Conservation (phyloP, 2,329 filamentous ascomycete genomes). For the Exophiala sp. region DNA sequence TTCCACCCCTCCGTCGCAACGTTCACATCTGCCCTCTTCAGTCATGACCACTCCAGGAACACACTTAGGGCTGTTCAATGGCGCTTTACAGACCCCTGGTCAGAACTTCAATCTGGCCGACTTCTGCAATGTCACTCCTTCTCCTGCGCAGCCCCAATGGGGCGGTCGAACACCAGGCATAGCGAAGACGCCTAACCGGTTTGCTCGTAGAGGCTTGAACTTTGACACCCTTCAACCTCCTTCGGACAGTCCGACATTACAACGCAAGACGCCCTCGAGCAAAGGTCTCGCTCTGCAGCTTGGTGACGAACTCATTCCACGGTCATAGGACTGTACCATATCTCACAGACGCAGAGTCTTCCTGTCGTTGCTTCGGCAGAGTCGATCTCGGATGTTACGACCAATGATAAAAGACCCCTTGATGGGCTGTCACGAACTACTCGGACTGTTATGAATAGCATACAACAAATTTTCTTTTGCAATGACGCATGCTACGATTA, state of each 20-base stretch:
- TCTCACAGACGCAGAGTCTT: not conserved
- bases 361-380: not conserved
- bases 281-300: conserved; percentile 61
- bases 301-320: conserved; percentile 55
- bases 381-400: conserved; percentile 11
- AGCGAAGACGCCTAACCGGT: conserved; percentile 68
- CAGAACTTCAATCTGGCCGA: conserved; percentile 91
- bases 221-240: conserved; percentile 72
- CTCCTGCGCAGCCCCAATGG: conserved; percentile 86
- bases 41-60: conserved; percentile 58
- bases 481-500: conserved; percentile 12
- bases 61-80: conserved; percentile 68
- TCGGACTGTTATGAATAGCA: conserved; percentile 23
- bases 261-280: conserved; percentile 22
- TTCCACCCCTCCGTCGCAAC: conserved; percentile 72
- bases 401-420: conserved; percentile 9
- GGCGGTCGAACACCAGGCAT: conserved; percentile 54
- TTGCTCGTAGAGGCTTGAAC: conserved; percentile 72
- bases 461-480: conserved; percentile 17
- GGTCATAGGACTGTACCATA: conserved; percentile 9
- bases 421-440: conserved; percentile 17
- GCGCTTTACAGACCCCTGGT: conserved; percentile 75
- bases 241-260: conserved; percentile 26
- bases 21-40: conserved; percentile 47
- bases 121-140: conserved; percentile 96